Evolutionary conservation across 345 rosid genomes (phyloP).

Genomic region (Acer negundo): DNA sequence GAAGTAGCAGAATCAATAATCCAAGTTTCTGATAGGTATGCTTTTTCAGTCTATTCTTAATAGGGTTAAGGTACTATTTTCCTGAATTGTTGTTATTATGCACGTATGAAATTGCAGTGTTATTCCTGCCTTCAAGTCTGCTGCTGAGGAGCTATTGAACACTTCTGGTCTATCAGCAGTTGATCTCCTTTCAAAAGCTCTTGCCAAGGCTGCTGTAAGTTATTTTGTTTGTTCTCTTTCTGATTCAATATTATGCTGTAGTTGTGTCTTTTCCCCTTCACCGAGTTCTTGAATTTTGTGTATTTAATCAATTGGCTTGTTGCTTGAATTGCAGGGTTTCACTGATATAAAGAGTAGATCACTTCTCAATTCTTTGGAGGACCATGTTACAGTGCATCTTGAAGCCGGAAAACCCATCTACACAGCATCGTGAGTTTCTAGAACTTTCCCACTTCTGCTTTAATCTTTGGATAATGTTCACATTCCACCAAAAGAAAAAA

Average conservation of each 20-base stretch:
- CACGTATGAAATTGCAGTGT: slow-evolving; percentile 56
- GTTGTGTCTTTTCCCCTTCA: neutral
- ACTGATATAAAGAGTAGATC: slow-evolving; percentile 92
- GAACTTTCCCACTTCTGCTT: neutral
- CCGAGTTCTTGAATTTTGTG: neutral
- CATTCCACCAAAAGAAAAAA: neutral
- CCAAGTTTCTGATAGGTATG: slow-evolving; percentile 88
- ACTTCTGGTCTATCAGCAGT: slow-evolving; percentile 76
- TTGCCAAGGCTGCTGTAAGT: slow-evolving; percentile 89
- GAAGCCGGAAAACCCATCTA: slow-evolving; percentile 74
- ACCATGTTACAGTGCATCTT: slow-evolving; percentile 74
- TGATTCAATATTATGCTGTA: neutral
- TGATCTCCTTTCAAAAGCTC: slow-evolving; percentile 89
- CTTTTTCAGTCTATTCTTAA: neutral
- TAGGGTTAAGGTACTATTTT: neutral
- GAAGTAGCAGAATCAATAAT: slow-evolving; percentile 74
- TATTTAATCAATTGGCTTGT: neutral
- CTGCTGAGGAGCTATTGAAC: slow-evolving; percentile 75
- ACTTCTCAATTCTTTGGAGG: slow-evolving; percentile 83
- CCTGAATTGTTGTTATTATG: slow-evolving; percentile 10
- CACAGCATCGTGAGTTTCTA: slow-evolving; percentile 67
- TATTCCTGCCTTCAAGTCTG: slow-evolving; percentile 77
- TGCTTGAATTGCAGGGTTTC: slow-evolving; percentile 60
- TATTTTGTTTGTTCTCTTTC: neutral
- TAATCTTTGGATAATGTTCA: neutral